Percentiles rank a stretch among this genome's conserved stretches.
These are phyloP conservation scores for Colletotrichum falcatum DNA, from an alignment of 2,329 filamentous ascomycete species.

Conservation along the genomic window DNA sequence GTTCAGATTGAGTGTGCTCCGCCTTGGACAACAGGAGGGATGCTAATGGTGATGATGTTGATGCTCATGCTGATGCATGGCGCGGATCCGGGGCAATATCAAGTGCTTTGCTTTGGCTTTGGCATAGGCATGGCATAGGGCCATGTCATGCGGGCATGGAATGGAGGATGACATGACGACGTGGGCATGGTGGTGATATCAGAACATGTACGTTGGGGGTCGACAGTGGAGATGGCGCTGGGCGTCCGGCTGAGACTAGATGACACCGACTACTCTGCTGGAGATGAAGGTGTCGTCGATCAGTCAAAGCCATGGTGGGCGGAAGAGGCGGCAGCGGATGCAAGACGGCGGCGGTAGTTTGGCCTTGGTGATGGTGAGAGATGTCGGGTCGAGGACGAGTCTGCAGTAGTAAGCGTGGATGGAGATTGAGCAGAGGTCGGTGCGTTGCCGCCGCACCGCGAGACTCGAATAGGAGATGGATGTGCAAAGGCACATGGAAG, in stretches of 20 bases:
- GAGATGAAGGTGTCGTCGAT: conserved; percentile 37
- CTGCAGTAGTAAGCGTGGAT: conserved; percentile 22
- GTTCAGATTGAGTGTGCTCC: conserved; percentile 29
- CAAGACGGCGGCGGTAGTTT: conserved; percentile 33
- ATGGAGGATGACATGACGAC: conserved; percentile 34
- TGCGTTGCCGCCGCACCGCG: conserved; percentile 15
- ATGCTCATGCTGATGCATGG: conserved; percentile 12
- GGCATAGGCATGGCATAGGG: conserved; percentile 2
- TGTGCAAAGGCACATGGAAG: not conserved
- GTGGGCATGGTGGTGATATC: not conserved
- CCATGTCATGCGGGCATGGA: not conserved
- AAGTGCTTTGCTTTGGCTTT: conserved; percentile 18
- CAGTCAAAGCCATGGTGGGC: conserved; percentile 23
- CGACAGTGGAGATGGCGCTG: conserved; percentile 28
- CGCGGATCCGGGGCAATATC: not conserved
- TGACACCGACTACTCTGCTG: conserved; percentile 33
- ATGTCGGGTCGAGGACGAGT: conserved; percentile 6
- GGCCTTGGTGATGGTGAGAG: conserved; percentile 35
- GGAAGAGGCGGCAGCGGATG: conserved; percentile 33
- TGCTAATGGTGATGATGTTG: not conserved
- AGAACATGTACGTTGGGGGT: not conserved
- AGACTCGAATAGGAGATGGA: conserved; percentile 1
- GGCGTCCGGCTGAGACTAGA: conserved; percentile 31
- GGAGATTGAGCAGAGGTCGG: conserved; percentile 36
- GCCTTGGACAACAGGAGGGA: conserved; percentile 20